A percentile compares a stretch with the other conserved stretches of the same genome.
phyloP scores from a whole-genome alignment of 2,329 filamentous ascomycete species.

The Phaeosphaeriaceae sp. region DNA sequence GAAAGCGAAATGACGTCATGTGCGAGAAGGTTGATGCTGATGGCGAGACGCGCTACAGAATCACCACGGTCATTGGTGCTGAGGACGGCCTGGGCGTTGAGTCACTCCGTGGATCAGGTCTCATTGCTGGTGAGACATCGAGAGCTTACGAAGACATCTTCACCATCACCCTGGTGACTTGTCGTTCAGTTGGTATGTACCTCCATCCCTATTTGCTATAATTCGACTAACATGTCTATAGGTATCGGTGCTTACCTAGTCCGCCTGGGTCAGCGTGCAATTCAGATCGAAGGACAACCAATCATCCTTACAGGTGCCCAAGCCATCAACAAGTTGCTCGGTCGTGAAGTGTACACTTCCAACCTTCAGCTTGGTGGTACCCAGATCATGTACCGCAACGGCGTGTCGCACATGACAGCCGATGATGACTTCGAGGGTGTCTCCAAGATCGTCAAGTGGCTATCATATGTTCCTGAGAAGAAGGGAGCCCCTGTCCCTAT shows the following conservation, averaged over 20 bases:
- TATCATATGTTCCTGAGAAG: slow-evolving; percentile 96
- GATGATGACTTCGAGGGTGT: slow-evolving; percentile 98
- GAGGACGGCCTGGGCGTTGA: slow-evolving; percentile 98
- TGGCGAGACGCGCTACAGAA: slow-evolving; percentile 90
- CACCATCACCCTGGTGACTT: slow-evolving; percentile 96
- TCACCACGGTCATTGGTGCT: slow-evolving; percentile 88
- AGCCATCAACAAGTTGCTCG: slow-evolving; percentile 96
- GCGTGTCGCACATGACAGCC: slow-evolving; percentile 98
- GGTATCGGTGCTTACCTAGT: slow-evolving; percentile 98
- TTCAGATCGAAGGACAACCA: slow-evolving; percentile 97
- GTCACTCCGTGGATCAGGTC: slow-evolving; percentile 93
- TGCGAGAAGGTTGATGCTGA: slow-evolving; percentile 86
- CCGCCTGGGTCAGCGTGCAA: slow-evolving; percentile 95
- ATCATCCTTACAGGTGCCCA: slow-evolving; percentile 98
- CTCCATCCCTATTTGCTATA: neutral
- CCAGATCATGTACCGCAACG: slow-evolving; percentile 99
- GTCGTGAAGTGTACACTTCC: slow-evolving; percentile 97
- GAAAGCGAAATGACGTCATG: slow-evolving; percentile 76
- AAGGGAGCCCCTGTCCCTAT: slow-evolving; percentile 93
- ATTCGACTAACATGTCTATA: slow-evolving; percentile 49
- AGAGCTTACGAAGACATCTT: slow-evolving; percentile 99
- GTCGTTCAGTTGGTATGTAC: slow-evolving; percentile 84
- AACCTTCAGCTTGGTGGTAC: slow-evolving; percentile 99
- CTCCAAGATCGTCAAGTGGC: slow-evolving; percentile 96
- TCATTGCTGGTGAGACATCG: slow-evolving; percentile 97